A percentile compares a stretch with the other conserved stretches of the same genome.
phyloP scores from a whole-genome alignment of 768 basidiomycete species.

The Macrolepiota albuminosa region DNA sequence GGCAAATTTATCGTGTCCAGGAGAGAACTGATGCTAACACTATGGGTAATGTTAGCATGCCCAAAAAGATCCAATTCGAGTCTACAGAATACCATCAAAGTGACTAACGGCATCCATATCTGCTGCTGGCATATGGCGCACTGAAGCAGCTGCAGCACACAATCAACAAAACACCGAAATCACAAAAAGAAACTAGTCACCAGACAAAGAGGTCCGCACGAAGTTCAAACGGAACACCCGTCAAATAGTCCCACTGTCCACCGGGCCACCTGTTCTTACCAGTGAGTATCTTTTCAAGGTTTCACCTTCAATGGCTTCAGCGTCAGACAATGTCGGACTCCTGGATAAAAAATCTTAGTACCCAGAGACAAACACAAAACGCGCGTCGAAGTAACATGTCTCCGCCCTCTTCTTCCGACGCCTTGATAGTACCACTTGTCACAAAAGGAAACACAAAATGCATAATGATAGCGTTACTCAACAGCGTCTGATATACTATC shows the following conservation, averaged over 20 bases:
- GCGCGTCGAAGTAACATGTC: no score
- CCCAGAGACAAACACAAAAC: not conserved
- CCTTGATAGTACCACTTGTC: no score
- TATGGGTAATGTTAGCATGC: not conserved
- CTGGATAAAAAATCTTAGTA: slow-evolving; percentile 24
- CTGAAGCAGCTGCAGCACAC: not conserved
- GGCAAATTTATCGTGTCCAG: no score
- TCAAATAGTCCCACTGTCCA: slow-evolving; percentile 26
- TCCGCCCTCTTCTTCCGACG: no score
- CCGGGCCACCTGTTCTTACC: not conserved
- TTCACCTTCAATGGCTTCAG: slow-evolving; percentile 84
- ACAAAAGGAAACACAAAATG: no score
- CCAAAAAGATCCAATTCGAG: not conserved
- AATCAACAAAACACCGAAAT: not conserved
- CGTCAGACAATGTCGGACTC: slow-evolving; percentile 76
- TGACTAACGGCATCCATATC: slow-evolving; percentile 16
- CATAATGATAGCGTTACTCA: no score
- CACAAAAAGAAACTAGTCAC: not conserved
- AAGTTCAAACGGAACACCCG: slow-evolving; percentile 33
- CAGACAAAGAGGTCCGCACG: slow-evolving; percentile 14
- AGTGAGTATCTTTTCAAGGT: slow-evolving; percentile 78
- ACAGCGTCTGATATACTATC: not conserved
- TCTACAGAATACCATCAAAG: slow-evolving; percentile 19
- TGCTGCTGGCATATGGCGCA: not conserved
- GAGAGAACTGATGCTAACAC: not conserved